Evolutionary conservation across 2,329 filamentous ascomycete genomes (phyloP).

Genomic region (Exophiala oligosperma): DNA sequence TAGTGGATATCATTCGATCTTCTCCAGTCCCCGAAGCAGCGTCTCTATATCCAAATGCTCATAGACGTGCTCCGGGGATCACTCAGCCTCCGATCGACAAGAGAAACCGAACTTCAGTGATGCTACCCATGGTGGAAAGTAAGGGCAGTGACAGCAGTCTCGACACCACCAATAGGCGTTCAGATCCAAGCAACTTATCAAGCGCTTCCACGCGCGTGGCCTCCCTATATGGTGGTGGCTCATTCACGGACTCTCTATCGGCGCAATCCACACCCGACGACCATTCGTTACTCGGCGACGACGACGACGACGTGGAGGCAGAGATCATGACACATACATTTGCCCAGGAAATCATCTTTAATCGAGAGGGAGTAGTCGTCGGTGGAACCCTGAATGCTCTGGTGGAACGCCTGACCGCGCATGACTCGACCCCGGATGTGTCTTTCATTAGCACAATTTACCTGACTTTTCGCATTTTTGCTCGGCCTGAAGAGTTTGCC

Average conservation of each 20-base stretch:
- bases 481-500: slow-evolving; percentile 75
- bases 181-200: slow-evolving; percentile 76
- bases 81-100: slow-evolving; percentile 5
- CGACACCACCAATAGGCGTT: slow-evolving; percentile 62
- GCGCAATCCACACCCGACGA: slow-evolving; percentile 70
- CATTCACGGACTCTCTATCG: slow-evolving; percentile 35
- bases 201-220: slow-evolving; percentile 84
- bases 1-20: slow-evolving; percentile 11
- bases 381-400: slow-evolving; percentile 87
- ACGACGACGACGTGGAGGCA: slow-evolving; percentile 77
- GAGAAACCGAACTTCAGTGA: slow-evolving; percentile 8
- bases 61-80: not conserved
- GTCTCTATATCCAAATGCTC: slow-evolving; percentile 4
- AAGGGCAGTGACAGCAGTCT: slow-evolving; percentile 75
- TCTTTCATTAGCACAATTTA: slow-evolving; percentile 94
- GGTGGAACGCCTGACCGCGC: slow-evolving; percentile 90
- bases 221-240: slow-evolving; percentile 38
- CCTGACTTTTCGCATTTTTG: slow-evolving; percentile 92
- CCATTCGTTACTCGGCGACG: slow-evolving; percentile 67
- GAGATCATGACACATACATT: slow-evolving; percentile 94
- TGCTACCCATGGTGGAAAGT: slow-evolving; percentile 43
- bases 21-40: slow-evolving; percentile 7
- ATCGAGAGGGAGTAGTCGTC: slow-evolving; percentile 92
- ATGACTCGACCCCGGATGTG: slow-evolving; percentile 87
- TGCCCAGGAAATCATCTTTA: slow-evolving; percentile 86